A percentile compares a stretch with the other conserved stretches of the same genome.
Conservation (phyloP, 495 filamentous ascomycete species). For the Aspergillus sparsus region DNA sequence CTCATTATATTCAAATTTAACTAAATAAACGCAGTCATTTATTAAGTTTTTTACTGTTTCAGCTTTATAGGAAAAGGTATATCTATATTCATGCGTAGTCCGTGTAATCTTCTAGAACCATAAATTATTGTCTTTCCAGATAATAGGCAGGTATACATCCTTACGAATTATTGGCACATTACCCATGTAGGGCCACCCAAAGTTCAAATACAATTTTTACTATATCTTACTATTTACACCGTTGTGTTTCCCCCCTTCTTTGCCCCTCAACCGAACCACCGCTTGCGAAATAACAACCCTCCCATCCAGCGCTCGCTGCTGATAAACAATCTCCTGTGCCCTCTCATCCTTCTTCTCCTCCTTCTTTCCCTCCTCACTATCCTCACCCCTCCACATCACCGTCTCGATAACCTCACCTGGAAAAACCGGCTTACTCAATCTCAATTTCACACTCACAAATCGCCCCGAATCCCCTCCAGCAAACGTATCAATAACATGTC, state of each 20-base stretch:
- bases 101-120: no score
- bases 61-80: no score
- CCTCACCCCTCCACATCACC: conserved; percentile 3
- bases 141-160: no score
- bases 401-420: conserved; percentile 10
- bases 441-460: conserved; percentile 7
- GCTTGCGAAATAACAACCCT: conserved; percentile 5
- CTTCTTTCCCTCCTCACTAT: background rate
- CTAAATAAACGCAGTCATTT: no score
- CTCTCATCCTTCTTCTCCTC: background rate
- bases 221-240: no score
- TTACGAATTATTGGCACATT: no score
- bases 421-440: conserved; percentile 14
- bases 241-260: background rate
- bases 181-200: no score
- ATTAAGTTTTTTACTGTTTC: no score
- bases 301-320: conserved; percentile 3
- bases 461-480: background rate
- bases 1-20: no score
- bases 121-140: no score
- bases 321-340: background rate
- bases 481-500: conserved; percentile 14
- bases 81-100: no score
- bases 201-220: no score
- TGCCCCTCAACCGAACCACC: background rate